phyloP scores from a whole-genome alignment of 2,329 filamentous ascomycete species.

The Trichoderma sp. region DNA sequence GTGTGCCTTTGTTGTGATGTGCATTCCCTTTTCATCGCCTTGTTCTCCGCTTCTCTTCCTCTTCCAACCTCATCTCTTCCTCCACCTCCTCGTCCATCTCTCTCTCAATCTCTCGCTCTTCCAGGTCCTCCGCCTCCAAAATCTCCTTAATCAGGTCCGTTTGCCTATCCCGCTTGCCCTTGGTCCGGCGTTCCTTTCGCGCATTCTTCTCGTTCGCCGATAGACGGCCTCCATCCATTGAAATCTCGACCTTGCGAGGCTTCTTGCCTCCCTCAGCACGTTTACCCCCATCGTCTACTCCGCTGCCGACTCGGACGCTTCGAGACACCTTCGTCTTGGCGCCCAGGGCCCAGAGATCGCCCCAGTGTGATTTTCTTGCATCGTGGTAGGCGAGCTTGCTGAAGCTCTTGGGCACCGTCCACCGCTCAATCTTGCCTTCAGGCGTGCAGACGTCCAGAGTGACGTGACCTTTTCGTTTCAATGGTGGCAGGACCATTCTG shows the following conservation, averaged over 20 bases:
- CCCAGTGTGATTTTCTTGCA: constrained; percentile 86
- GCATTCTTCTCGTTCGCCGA: constrained; percentile 38
- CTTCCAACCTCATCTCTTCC: constrained; percentile 25
- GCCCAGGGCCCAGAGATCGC: constrained; percentile 91
- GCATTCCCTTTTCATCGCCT: not conserved
- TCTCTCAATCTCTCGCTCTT: constrained; percentile 30
- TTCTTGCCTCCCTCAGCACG: constrained; percentile 42
- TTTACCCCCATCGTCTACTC: constrained; percentile 46
- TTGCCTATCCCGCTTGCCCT: constrained; percentile 38
- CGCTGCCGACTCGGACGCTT: constrained; percentile 57
- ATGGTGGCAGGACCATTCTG: constrained; percentile 70
- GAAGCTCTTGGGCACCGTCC: constrained; percentile 83
- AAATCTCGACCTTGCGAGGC: constrained; percentile 37
- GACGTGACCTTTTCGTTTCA: constrained; percentile 87
- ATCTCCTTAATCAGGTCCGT: constrained; percentile 42
- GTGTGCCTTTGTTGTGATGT: not conserved
- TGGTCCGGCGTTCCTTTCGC: constrained; percentile 39
- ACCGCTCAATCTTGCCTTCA: constrained; percentile 79
- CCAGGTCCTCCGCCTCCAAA: constrained; percentile 34
- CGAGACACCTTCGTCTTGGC: constrained; percentile 76
- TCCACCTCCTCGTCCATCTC: constrained; percentile 34
- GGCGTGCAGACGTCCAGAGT: constrained; percentile 90
- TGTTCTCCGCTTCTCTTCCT: not conserved
- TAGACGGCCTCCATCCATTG: constrained; percentile 36
- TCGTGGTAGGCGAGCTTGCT: constrained; percentile 83